Conservation (phyloP, 2,329 filamentous ascomycete species). For the Sphaceloma murrayae region DNA sequence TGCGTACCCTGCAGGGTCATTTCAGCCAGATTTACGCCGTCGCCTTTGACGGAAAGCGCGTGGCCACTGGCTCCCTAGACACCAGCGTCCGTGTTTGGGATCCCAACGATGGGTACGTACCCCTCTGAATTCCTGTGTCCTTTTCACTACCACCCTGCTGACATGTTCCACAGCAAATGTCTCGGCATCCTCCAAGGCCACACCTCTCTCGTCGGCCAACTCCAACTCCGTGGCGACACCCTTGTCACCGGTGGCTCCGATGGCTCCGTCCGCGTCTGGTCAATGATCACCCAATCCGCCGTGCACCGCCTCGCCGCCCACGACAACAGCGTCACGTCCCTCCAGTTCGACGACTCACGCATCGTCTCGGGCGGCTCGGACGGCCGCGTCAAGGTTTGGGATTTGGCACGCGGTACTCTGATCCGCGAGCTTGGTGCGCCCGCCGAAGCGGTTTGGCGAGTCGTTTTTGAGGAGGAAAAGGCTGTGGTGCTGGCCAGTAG, state of each 20-base stretch:
- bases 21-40: slow-evolving; percentile 99
- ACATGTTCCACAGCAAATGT: slow-evolving; percentile 12
- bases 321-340: slow-evolving; percentile 94
- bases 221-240: slow-evolving; percentile 91
- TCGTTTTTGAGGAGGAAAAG: slow-evolving; percentile 97
- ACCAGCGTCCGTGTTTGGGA: slow-evolving; percentile 98
- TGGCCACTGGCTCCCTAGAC: slow-evolving; percentile 91
- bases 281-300: slow-evolving; percentile 75
- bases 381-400: slow-evolving; percentile 98
- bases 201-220: slow-evolving; percentile 88
- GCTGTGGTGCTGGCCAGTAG: slow-evolving; percentile 90
- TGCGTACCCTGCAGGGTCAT: slow-evolving; percentile 83
- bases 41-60: slow-evolving; percentile 85
- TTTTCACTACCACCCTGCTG: slow-evolving; percentile 17
- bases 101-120: slow-evolving; percentile 66
- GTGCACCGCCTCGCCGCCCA: slow-evolving; percentile 93
- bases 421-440: slow-evolving; percentile 86
- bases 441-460: slow-evolving; percentile 92
- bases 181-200: slow-evolving; percentile 91
- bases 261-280: slow-evolving; percentile 94
- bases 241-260: slow-evolving; percentile 94
- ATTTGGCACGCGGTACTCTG: slow-evolving; percentile 79
- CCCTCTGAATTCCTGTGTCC: slow-evolving; percentile 14
- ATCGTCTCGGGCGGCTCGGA: slow-evolving; percentile 95
- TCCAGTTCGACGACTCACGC: slow-evolving; percentile 92